Evolutionary conservation across 1,284 basidiomycete genomes (phyloP), one percentile per base, ranked within the genome.

Genomic region (Athelia psychrophila): DNA sequence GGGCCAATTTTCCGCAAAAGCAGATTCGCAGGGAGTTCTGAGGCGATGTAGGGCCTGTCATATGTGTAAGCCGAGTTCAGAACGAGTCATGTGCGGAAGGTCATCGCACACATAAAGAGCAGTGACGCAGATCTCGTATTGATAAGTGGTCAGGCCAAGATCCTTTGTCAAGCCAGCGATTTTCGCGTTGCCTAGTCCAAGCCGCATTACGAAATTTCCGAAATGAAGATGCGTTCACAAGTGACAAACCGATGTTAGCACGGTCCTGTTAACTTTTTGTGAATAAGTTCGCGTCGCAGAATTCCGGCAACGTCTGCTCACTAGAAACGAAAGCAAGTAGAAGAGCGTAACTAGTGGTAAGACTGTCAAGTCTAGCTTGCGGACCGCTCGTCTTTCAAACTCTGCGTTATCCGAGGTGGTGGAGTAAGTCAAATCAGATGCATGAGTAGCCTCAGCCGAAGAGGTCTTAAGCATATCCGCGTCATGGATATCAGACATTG

Each of bases 21-120:
- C 36, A 85, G 63, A 57, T 84, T 86, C 13, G 77, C 79, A 2
- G 84, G 84, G 16, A 87, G 63, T 56, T 86, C 83, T 23, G 77
- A 75, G 16, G 68, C 62, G 40, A 83, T 80, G 56, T 86, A 87
- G 1, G 83, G 82, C 16, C 76, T 66, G 27, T 30, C 27, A 13
- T 5, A 6, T 30, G 13, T 6, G 5, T 30, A 30, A 13, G 13
- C 27, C 10, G 25, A 6, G 35, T 15, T 20, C 24, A 42, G 25
- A 16, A 40, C 13, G 15, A 24, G 19, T 50, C 8, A 44, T 24
- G 15, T 35, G 20, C 22, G 15, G 24, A 22, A 46, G 20, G 38
- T 4, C 19, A 38, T 62, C 75, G 49, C 59, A 78, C 76, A 77
- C 69, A 54, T 75, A 80, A n/a, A 76, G 73, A 45, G 78, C 66